A percentile compares a stretch with the other conserved stretches of the same genome.
Conservation (phyloP, 2,329 filamentous ascomycete species). For the Pseudocercospora fuligena region DNA sequence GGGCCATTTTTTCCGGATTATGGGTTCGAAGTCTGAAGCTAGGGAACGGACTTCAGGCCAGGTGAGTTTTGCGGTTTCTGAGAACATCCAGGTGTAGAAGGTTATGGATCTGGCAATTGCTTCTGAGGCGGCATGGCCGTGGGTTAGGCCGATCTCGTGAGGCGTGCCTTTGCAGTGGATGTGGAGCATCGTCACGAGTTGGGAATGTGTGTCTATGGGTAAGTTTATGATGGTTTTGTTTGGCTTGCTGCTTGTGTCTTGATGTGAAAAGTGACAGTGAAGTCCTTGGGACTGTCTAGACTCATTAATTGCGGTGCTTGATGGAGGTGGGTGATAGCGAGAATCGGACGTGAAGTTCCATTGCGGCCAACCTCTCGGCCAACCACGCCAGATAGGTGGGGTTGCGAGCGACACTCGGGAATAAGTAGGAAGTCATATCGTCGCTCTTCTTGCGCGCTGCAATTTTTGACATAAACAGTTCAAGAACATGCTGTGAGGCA, state of each 20-base stretch:
- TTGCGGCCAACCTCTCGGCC: not conserved
- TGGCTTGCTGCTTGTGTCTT: not conserved
- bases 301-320: not conserved
- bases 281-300: too few relatives aligned
- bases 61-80: slow-evolving; percentile 50
- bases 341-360: not conserved
- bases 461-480: too few relatives aligned
- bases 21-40: slow-evolving; percentile 54
- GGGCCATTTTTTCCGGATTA: slow-evolving; percentile 50
- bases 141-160: slow-evolving; percentile 56
- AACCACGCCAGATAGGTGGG: not conserved
- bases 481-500: too few relatives aligned
- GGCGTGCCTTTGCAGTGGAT: slow-evolving; percentile 50
- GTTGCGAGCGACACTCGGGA: not conserved
- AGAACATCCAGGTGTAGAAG: slow-evolving; percentile 56
- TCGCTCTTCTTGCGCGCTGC: not conserved
- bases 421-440: not conserved
- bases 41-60: slow-evolving; percentile 53
- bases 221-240: not conserved
- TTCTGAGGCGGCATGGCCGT: slow-evolving; percentile 48
- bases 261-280: not conserved
- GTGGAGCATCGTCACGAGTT: slow-evolving; percentile 40
- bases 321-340: not conserved
- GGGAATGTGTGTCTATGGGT: slow-evolving; percentile 13
- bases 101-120: slow-evolving; percentile 51